Evolutionary conservation across 2,329 filamentous ascomycete genomes (phyloP), one percentile per base, ranked within the genome.

Genomic region (Coniochaeta sp.): DNA sequence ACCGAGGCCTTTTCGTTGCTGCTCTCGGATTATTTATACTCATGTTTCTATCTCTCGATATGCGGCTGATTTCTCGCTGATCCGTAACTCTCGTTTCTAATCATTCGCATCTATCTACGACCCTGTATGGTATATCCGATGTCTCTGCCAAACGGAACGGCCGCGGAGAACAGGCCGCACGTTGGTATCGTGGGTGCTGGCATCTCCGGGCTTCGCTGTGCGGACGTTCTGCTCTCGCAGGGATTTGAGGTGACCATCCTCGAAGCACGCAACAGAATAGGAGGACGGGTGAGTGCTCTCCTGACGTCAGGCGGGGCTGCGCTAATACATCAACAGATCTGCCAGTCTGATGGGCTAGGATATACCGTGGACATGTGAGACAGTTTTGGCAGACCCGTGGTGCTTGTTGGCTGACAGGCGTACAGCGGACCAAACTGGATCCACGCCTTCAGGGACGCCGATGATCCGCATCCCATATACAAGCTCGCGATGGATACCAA

Each of bases 221-320:
- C 83, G 28, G 81, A 84, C 61, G 69, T 85, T 1, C 69, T 86
- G 10, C 67, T 84, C 2, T 73, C 79, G 58, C 74, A 79, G 64
- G 82, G 81, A 3, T 78, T 78, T 61, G 73, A 78, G 55, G 82
- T 86, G 14, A 83, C 81, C 0, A 80, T 86, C n/a, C 71, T 85
- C 16, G 83, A 86, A 68, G 83, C 78, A 0, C 72, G 83, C 58
- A 70, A 82, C 67, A 73, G 82, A 52, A 72, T 86, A 59, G 83
- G 83, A 6, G 84, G 84, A 3, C 73, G 82, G 59, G 80, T 81
- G 44, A 30, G 54, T 42, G 32, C 2, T 8, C 4, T 16, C 22
- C 32, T 10, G 42, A 44, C 16, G 19, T 28, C 10, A 14, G 6
- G 50, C 24, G 24, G 4, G 8, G 9, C 24, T 34, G 40, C 2